Evolutionary conservation across 2,329 filamentous ascomycete genomes (phyloP).

Genomic region (Nigrograna mackinnonii): DNA sequence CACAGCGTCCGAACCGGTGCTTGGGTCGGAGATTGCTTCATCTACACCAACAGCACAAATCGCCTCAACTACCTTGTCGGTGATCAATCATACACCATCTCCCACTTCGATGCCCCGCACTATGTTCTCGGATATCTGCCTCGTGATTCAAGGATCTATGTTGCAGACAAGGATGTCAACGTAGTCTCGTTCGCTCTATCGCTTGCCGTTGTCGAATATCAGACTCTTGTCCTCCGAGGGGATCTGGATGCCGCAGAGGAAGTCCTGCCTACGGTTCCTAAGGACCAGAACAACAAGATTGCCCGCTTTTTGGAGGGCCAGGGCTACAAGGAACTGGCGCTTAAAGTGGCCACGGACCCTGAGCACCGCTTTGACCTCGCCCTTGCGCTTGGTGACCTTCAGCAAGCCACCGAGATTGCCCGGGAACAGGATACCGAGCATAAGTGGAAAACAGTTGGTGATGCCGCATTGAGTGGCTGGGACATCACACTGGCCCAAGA

Average conservation of each 20-base stretch:
- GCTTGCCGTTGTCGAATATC: constrained; percentile 91
- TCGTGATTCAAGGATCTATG: constrained; percentile 91
- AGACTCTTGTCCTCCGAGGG: constrained; percentile 90
- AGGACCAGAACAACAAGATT: constrained; percentile 97
- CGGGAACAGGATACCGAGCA: constrained; percentile 85
- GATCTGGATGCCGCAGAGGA: constrained; percentile 92
- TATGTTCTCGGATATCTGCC: constrained; percentile 96
- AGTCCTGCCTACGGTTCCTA: constrained; percentile 79
- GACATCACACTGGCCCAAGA: constrained; percentile 86
- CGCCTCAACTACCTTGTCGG: constrained; percentile 97
- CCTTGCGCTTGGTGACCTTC: constrained; percentile 77
- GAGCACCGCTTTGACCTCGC: constrained; percentile 98
- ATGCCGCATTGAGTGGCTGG: constrained; percentile 85
- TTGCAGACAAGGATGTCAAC: constrained; percentile 93
- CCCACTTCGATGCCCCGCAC: constrained; percentile 94
- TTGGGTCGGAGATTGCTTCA: constrained; percentile 99
- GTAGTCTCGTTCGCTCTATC: constrained; percentile 91
- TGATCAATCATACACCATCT: constrained; percentile 96
- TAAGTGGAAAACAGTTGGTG: constrained; percentile 97
- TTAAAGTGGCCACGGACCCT: constrained; percentile 90
- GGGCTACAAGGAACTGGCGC: constrained; percentile 91
- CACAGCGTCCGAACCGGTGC: constrained; percentile 84
- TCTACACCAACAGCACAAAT: constrained; percentile 97
- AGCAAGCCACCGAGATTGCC: constrained; percentile 84
- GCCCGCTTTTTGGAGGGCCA: constrained; percentile 96